phyloP scores from a whole-genome alignment of 371 early-diverging fungal species.

The Syncephalastrum contaminatum region DNA sequence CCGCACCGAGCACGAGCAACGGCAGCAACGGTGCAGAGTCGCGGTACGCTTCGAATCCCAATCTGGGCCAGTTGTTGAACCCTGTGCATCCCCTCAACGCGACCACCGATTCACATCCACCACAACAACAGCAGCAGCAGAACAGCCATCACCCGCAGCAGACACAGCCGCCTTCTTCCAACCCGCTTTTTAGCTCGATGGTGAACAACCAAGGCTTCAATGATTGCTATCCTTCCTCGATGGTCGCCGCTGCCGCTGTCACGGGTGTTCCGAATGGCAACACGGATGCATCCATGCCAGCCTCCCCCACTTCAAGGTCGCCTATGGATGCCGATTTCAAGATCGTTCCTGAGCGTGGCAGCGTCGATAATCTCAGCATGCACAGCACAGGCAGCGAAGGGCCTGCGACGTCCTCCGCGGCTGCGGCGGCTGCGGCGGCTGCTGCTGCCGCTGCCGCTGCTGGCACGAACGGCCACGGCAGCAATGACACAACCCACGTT shows the following conservation, averaged over 20 bases:
- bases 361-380: background rate
- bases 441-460: too few relatives aligned
- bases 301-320: too few relatives aligned
- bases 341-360: too few relatives aligned
- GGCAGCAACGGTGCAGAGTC: constrained; percentile 2
- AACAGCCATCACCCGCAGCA: background rate
- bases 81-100: constrained; percentile 35
- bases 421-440: background rate
- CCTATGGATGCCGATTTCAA: too few relatives aligned
- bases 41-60: constrained; percentile 31
- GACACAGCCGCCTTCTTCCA: too few relatives aligned
- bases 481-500: constrained; percentile 1
- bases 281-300: too few relatives aligned
- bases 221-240: too few relatives aligned
- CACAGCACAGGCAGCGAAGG: constrained; percentile 1
- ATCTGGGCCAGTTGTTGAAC: constrained; percentile 39
- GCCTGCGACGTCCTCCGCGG: background rate
- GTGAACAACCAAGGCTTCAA: too few relatives aligned
- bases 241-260: too few relatives aligned
- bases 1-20: constrained; percentile 1
- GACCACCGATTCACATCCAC: background rate
- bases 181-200: too few relatives aligned
- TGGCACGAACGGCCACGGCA: background rate
- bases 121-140: constrained; percentile 8
- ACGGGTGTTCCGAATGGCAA: too few relatives aligned